Percentiles rank a stretch among this genome's conserved stretches.
Evolutionary conservation across 352 stramenopile genomes (phyloP).

Genomic region (Pythium grandisporangium): DNA sequence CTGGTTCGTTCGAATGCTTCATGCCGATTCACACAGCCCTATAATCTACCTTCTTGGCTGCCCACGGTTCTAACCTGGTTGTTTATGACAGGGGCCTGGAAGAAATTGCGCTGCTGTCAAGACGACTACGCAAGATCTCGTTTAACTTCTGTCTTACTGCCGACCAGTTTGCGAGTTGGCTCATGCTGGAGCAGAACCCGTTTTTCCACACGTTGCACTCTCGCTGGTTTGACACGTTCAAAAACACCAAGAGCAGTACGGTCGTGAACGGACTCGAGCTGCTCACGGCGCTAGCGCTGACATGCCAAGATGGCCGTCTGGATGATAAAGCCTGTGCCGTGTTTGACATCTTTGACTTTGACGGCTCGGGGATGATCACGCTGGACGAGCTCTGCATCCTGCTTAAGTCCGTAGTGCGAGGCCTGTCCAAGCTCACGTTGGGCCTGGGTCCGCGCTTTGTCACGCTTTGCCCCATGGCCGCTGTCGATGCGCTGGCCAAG

Average conservation of each 20-base stretch:
- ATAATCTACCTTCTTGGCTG: no score
- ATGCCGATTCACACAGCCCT: no score
- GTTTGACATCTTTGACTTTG: conserved; percentile 75
- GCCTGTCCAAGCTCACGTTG: conserved; percentile 55
- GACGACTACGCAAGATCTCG: conserved; percentile 37
- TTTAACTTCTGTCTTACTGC: conserved; percentile 71
- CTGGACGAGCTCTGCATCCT: conserved; percentile 68
- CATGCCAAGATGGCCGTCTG: conserved; percentile 34
- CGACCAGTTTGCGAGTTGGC: conserved; percentile 58
- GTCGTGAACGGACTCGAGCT: conserved; percentile 67
- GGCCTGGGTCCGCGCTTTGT: conserved; percentile 45
- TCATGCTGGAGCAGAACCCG: conserved; percentile 40
- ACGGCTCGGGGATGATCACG: conserved; percentile 54
- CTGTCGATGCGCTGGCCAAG: conserved; percentile 41
- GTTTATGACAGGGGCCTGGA: no score
- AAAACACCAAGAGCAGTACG: conserved; percentile 52
- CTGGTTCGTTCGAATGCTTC: no score
- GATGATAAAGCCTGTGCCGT: conserved; percentile 48
- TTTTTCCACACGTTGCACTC: conserved; percentile 45
- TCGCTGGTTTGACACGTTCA: conserved; percentile 55
- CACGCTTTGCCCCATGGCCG: conserved; percentile 43
- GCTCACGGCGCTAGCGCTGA: conserved; percentile 45
- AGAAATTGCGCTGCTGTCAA: conserved; percentile 50
- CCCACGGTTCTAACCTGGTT: no score
- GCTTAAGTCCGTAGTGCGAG: conserved; percentile 57